Base-by-base conservation (phyloP, 257 asterid species). In the Dorcoceras hygrometricum region DNA sequence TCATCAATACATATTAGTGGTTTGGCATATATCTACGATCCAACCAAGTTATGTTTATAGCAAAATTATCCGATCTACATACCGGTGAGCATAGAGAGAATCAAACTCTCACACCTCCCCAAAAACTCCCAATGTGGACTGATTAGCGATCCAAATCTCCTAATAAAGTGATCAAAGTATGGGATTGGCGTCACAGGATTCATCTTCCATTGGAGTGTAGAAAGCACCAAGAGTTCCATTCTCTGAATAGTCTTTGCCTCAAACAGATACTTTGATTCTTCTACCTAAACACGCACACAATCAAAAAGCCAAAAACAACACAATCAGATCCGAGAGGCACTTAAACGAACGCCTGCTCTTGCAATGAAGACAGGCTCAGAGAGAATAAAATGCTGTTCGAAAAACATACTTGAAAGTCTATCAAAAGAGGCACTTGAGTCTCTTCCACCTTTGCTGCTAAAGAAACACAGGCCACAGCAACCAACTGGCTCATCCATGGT, bases 371-470 rank as follows among this genome's bases (percentile, higher is more conserved):
- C 32, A 62, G 54, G 14, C 32, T 14, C 46, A 26, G 25, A 31
- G 29, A 16, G 22, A 46, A 46, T 46, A 34, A 11, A 3, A 64
- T n/a, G 29, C 2, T 1, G 3, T 39, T 6, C 53, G 26, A 64
- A 0, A 23, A 69, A 76, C 91, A 54, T 82, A 90, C 99, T 79
- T 93, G 99, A n/a, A 93, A 79, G 79, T 93, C 96, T 57, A 90
- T 68, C 11, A 94, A 75, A 59, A 88, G 84, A 19, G 97, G 96
- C 60, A 90, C 96, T 74, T 85, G 95, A 73, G 86, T 89, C 73
- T 94, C 96, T 80, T 94, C 99, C 79, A 94, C 80, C 69, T 94
- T 94, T 0, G 99, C 95, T 80, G 99, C 99, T 18, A 94, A 59
- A 5, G 96, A 94, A 62, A 94, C 89, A 65, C 96, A 94, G 56